Conservation (phyloP, 2,329 filamentous ascomycete genomes). For the Nigrospora osmanthi region DNA sequence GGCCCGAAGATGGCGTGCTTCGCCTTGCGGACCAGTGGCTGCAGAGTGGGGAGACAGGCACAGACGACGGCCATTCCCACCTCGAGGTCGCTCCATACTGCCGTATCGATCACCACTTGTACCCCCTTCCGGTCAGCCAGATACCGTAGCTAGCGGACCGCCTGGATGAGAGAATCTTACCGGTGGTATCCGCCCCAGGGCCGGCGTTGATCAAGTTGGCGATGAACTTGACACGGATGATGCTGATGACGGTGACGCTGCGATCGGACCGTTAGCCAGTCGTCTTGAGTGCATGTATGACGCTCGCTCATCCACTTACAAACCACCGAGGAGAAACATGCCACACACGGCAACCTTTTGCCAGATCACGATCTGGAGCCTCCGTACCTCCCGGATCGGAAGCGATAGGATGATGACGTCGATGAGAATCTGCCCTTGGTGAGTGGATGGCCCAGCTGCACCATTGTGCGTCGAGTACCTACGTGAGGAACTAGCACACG, state of each 20-base stretch:
- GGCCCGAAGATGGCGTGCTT: background rate
- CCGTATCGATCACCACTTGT: background rate
- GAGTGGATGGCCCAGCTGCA: background rate
- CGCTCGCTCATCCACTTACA: background rate
- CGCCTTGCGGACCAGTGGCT: slow-evolving; percentile 1
- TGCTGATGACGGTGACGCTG: background rate
- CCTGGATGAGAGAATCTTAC: background rate
- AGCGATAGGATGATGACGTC: slow-evolving; percentile 1
- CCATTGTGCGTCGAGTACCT: background rate
- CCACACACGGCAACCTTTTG: slow-evolving; percentile 1
- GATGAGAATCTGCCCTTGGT: background rate
- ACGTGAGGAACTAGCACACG: background rate
- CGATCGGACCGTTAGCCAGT: background rate
- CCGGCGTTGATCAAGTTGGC: background rate
- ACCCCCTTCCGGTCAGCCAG: too few relatives aligned
- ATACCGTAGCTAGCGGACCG: background rate
- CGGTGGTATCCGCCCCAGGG: background rate
- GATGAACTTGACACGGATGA: slow-evolving; percentile 1
- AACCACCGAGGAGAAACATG: slow-evolving; percentile 1
- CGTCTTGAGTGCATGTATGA: too few relatives aligned
- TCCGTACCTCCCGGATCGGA: background rate
- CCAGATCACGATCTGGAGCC: slow-evolving; percentile 2
- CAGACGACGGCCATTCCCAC: slow-evolving; percentile 1
- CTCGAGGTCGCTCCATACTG: background rate
- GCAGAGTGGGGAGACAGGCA: slow-evolving; percentile 1